Conservation (phyloP, 2,329 filamentous ascomycete genomes). For the Gaeumannomyces tritici region DNA sequence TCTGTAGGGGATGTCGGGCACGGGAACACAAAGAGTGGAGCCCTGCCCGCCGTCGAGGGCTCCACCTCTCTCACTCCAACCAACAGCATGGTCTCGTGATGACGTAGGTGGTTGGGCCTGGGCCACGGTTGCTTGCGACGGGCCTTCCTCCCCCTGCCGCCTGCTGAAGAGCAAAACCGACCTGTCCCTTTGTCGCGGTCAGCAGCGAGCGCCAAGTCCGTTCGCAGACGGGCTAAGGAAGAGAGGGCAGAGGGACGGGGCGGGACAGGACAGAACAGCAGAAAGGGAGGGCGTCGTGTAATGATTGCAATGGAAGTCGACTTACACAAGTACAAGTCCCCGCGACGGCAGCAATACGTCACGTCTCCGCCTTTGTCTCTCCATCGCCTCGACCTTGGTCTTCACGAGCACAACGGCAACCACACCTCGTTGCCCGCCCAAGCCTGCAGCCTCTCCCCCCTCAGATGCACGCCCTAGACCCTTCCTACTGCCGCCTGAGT, state of each 20-base stretch:
- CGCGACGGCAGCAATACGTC: neutral
- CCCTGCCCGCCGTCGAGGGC: neutral
- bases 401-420: neutral
- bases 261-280: neutral
- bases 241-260: neutral
- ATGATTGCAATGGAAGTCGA: neutral
- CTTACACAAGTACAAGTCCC: neutral
- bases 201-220: neutral
- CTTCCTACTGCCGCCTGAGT: neutral
- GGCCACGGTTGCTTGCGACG: neutral
- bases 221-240: neutral
- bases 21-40: neutral
- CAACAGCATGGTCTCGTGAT: neutral
- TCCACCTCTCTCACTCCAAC: neutral
- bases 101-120: slow-evolving; percentile 4
- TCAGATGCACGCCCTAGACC: too few relatives aligned
- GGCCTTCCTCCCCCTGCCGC: neutral
- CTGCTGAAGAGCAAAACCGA: neutral
- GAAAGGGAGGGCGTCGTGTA: neutral
- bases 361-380: neutral
- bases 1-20: neutral
- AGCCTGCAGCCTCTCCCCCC: too few relatives aligned
- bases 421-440: neutral
- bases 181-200: neutral
- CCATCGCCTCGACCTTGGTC: neutral